Percentiles rank a stretch among this genome's conserved stretches.
These are phyloP conservation scores for Polyplosphaeria fusca DNA, from an alignment of 495 filamentous ascomycete genomes.

Conservation along the genomic window DNA sequence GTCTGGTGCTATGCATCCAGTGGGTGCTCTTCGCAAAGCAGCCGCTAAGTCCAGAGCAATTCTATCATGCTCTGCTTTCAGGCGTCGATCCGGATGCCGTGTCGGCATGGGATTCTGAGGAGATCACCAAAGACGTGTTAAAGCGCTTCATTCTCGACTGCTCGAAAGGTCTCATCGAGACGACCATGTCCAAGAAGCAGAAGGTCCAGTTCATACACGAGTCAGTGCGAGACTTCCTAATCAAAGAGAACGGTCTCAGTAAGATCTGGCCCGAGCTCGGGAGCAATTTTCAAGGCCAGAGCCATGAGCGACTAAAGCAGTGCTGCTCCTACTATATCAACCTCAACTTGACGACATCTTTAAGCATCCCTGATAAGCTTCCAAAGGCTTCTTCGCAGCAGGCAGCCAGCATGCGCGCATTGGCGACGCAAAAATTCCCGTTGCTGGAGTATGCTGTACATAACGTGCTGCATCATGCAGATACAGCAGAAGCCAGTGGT, in stretches of 20 bases:
- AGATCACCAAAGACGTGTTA: slow-evolving; percentile 7
- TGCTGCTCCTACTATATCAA: slow-evolving; percentile 14
- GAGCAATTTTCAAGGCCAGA: slow-evolving; percentile 8
- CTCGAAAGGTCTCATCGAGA: slow-evolving; percentile 19
- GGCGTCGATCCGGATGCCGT: slow-evolving; percentile 3
- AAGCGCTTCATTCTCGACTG: slow-evolving; percentile 11
- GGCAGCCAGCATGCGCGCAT: slow-evolving; percentile 7
- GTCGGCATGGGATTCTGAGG: slow-evolving; percentile 6
- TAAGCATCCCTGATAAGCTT: neutral
- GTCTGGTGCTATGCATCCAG: slow-evolving; percentile 13
- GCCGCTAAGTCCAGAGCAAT: slow-evolving; percentile 12
- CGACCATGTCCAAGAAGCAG: neutral
- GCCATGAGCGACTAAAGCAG: no score
- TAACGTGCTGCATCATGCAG: slow-evolving; percentile 22
- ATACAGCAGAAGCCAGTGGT: slow-evolving; percentile 13
- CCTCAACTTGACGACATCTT: neutral
- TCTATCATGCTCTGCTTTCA: slow-evolving; percentile 21
- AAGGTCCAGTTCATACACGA: slow-evolving; percentile 33
- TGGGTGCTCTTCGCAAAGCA: slow-evolving; percentile 24
- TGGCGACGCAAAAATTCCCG: slow-evolving; percentile 12
- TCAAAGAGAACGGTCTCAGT: slow-evolving; percentile 12
- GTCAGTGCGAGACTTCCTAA: slow-evolving; percentile 28
- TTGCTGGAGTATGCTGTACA: slow-evolving; percentile 25
- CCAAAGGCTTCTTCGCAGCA: slow-evolving; percentile 1
- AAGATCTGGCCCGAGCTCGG: slow-evolving; percentile 9